Evolutionary conservation across 768 basidiomycete genomes (phyloP).

Genomic region (Mycena vulgaris): DNA sequence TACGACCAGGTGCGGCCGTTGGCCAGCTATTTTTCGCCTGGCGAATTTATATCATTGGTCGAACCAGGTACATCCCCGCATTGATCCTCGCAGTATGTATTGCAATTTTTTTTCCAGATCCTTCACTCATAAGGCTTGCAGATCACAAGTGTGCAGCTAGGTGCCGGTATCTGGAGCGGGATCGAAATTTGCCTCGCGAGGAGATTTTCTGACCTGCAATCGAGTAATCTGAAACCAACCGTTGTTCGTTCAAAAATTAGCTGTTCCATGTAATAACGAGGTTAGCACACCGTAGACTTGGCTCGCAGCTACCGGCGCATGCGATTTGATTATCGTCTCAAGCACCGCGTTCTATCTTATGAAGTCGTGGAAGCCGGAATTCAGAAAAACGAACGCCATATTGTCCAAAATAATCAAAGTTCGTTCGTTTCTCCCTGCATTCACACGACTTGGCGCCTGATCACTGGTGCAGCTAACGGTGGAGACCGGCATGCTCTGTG

Average conservation of each 20-base stretch:
- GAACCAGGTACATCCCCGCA: not conserved
- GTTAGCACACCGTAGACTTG: constrained; percentile 3
- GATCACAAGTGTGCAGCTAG: not conserved
- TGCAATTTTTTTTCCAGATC: not conserved
- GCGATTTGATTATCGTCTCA: constrained; percentile 24
- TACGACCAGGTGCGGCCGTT: not conserved
- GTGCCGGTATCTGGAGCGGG: not conserved
- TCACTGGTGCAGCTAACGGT: constrained; percentile 12
- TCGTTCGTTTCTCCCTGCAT: not conserved
- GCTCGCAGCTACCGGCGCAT: constrained; percentile 19
- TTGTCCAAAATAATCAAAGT: constrained; percentile 13
- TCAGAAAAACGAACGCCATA: constrained; percentile 1
- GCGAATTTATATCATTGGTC: not conserved
- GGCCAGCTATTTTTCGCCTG: not conserved
- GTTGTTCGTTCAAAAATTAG: not conserved
- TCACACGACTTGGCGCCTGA: not conserved
- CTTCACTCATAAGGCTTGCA: not conserved
- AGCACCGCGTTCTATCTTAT: constrained; percentile 12
- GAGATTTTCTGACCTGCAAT: not conserved
- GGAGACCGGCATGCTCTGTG: constrained; percentile 36
- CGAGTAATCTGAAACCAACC: not conserved
- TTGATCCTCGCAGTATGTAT: not conserved
- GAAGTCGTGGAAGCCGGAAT: not conserved
- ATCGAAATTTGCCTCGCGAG: not conserved
- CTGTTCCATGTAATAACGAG: too few species aligned